Evolutionary conservation across 371 early-diverging fungal genomes (phyloP), one percentile per base, ranked within the genome.

Genomic region (Circinella umbellata): DNA sequence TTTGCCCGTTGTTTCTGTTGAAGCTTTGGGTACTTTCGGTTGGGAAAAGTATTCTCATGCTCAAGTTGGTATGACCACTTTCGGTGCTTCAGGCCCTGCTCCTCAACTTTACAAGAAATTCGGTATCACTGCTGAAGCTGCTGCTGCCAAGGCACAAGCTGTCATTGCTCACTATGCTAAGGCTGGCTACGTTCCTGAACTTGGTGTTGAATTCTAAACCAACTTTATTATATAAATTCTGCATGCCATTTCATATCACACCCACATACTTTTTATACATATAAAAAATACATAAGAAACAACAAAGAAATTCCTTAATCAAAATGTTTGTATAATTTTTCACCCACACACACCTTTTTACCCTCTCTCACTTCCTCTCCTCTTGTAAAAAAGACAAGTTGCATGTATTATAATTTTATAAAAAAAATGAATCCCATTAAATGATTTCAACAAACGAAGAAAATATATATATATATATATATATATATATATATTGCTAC

Each of bases 21-120:
- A 99, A 84, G 98, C 97, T 13, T 80, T 93, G 72, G 73, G 89
- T 51, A 95, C 95, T 61, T 91, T 92, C 76, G 95, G 96, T 18
- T 99, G 99, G 99, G 75, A 81, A 71, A 91, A 91, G 73, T 99
- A 97, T 77, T 90, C 96, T 27, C 95, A 72, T 20, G 73, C 73
- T 38, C 62, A 64, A 18, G 61, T 72, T n/a, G 73, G 73, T 59
- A 72, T 72, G 73, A 61, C 49, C 61, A 46, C 60, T n/a, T 70
- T 70, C 38, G 70, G 70, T 70, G 65, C 70, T 35, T 60, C 61
- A 15, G 99, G 79, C 20, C 96, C 97, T 18, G 89, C 85, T 80
- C 76, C 87, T 78, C 76, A 91, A 48, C 82, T 95, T 20, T 97
- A 93, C 85, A 86, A 91, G 76, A 88, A 93, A 79, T 95, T 95